Evolutionary conservation across 2,329 filamentous ascomycete genomes (phyloP), one percentile per base, ranked within the genome.

Genomic region (Cryphonectria naterciae): DNA sequence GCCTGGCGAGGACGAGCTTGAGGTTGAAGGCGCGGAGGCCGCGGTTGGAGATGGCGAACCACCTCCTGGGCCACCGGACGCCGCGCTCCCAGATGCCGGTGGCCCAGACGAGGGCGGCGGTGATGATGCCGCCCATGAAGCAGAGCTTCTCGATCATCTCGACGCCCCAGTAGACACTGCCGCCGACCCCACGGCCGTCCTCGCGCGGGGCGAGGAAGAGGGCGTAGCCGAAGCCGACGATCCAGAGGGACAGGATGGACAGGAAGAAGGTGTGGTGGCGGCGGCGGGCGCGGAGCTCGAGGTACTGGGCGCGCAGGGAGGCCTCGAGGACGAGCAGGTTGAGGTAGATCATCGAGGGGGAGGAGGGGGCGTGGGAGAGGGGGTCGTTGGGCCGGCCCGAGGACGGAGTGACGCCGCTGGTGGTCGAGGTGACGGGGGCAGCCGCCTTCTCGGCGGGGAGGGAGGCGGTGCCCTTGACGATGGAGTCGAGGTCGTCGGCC

Each of bases 281-380:
- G 64, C 94, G 89, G 58, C 96, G 91, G 63, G 94, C 93, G 71
- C 95, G 93, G 61, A 98, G 87, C 73, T 94, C 93, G 70, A 99
- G 90, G 81, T 97, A 98, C 77, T 99, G 96, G 35, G 94, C 91
- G 74, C 96, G 93, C 49, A 99, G 86, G 6, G 94, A 97, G 65
- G 94, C 94, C 81, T 99, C 96, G 81, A 99, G 93, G 77, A 99
- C 97, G 71, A 99, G 88, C 35, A 99, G 91, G 82, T 99, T 99
- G 77, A 99, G 90, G 83, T 99, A 99, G 78, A 99, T 98, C 85
- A 97, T 96, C 68, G 94, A 93, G 62, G 95, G 95, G 22, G 93
- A 94, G 78, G 93, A 95, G n/a, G 95, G 95, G 22, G 95, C 89
- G 73, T 91, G 90, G 76, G 90, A 91, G 73, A 95, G 88, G 39